Evolutionary conservation across 495 filamentous ascomycete genomes (phyloP), one percentile per base, ranked within the genome.

Genomic region (Aspergillus sparsus): DNA sequence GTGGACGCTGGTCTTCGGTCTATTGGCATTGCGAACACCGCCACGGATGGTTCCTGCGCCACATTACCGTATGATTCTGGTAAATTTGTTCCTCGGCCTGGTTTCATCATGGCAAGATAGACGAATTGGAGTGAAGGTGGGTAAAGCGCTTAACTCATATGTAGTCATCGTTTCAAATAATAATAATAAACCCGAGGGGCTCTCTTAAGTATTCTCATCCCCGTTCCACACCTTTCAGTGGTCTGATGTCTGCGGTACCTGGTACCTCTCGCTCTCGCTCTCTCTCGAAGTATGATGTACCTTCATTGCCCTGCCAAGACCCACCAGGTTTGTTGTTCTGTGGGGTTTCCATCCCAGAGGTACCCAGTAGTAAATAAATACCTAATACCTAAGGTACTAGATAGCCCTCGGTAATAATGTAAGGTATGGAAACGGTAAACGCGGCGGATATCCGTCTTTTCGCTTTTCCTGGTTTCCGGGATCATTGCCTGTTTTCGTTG

Each of bases 21-120:
- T 65, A 62, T 59, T 61, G 55, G 52, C 10, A 52, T 10, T 21
- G 16, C 15, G 5, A 27, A 60, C 63, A 62, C 63, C 63, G 63
- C 63, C 63, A 62, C 63, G 13, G 33, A 47, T 57, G 53, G 12
- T 45, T 13, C 21, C 41, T 53, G 47, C 53, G 57, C 57, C 63
- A 57, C 63, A 59, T 13, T 18, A 35, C 31, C 5, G 12, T 47
- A 39, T 11, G 21, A 2, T 10, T 46, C 27, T 8, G 44, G 6
- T 47, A 16, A 16, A 27, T 27, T 27, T 27, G 21, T 27, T 27
- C 21, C 21, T 27, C 3, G 21, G 1, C 21, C 21, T 27, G 21
- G 3, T 27, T 27, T 3, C 21, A 27, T 27, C 21, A 27, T 3
- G 21, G 21, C 21, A 27, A 27, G 21, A 27, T 27, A 27, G 21